Evolutionary conservation across 2,329 filamentous ascomycete genomes (phyloP).

Genomic region (Monosporascus sp.): DNA sequence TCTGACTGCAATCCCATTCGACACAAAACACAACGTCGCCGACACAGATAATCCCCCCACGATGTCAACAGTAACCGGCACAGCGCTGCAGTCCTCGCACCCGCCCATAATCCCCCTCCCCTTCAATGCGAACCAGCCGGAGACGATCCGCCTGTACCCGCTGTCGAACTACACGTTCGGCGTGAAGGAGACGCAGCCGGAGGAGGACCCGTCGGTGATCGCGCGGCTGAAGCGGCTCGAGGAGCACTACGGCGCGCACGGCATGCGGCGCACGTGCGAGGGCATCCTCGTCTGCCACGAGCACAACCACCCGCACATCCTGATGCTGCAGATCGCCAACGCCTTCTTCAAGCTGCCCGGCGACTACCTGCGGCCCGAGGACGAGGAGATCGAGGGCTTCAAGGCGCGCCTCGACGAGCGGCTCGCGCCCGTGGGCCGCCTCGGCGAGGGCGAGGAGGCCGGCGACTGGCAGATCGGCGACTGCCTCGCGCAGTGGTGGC

Average conservation of each 20-base stretch:
- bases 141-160: conserved; percentile 86
- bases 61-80: conserved; percentile 83
- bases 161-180: conserved; percentile 99
- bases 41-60: conserved; percentile 8
- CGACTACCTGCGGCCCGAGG: conserved; percentile 84
- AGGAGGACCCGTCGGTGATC: conserved; percentile 93
- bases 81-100: conserved; percentile 69
- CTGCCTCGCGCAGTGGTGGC: conserved; percentile 96
- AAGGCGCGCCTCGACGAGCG: conserved; percentile 88
- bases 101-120: conserved; percentile 73
- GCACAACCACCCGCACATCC: conserved; percentile 96
- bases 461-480: conserved; percentile 94
- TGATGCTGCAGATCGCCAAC: conserved; percentile 99
- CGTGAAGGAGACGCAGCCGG: conserved; percentile 95
- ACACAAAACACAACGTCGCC: neutral
- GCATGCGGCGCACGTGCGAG: conserved; percentile 96
- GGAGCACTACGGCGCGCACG: conserved; percentile 85
- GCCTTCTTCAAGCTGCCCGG: conserved; percentile 99
- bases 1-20: neutral
- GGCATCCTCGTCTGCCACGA: conserved; percentile 97
- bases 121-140: conserved; percentile 86
- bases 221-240: conserved; percentile 91
- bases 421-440: conserved; percentile 82
- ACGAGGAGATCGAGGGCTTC: conserved; percentile 93
- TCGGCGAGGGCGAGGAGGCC: conserved; percentile 75